Percentiles rank a stretch among this genome's conserved stretches.
Evolutionary conservation across 2,329 filamentous ascomycete genomes (phyloP).

Genomic region (Mycosphaerella sp.): DNA sequence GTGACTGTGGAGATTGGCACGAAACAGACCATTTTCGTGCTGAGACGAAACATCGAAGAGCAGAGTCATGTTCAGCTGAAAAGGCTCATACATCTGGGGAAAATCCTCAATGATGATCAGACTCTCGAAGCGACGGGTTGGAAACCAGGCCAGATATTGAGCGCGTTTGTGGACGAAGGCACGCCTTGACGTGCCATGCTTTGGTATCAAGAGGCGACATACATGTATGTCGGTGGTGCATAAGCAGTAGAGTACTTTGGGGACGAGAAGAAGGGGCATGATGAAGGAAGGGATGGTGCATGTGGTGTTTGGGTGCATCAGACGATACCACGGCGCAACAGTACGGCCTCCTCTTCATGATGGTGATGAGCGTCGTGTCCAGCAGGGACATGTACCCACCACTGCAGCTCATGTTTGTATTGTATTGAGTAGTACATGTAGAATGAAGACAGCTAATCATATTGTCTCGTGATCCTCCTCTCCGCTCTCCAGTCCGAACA

Average conservation of each 20-base stretch:
- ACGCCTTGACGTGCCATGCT: neutral
- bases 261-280: neutral
- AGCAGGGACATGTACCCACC: neutral
- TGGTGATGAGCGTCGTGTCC: neutral
- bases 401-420: neutral
- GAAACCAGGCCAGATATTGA: conserved; percentile 68
- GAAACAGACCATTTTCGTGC: conserved; percentile 54
- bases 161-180: conserved; percentile 55
- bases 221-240: too few relatives aligned
- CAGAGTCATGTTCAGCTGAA: conserved; percentile 59
- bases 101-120: conserved; percentile 63
- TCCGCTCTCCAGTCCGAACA: too few relatives aligned
- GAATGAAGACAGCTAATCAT: too few relatives aligned
- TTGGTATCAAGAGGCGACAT: too few relatives aligned
- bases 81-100: conserved; percentile 73
- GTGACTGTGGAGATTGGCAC: conserved; percentile 33
- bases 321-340: conserved; percentile 14
- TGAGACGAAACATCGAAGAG: conserved; percentile 58
- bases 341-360: conserved; percentile 5
- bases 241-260: neutral
- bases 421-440: too few relatives aligned
- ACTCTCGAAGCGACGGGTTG: conserved; percentile 66
- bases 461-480: too few relatives aligned
- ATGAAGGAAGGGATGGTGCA: neutral
- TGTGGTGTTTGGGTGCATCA: neutral